Percentiles rank a stretch among this genome's conserved stretches.
phyloP scores from a whole-genome alignment of 179 eudicot species.

The Patellifolia procumbens region DNA sequence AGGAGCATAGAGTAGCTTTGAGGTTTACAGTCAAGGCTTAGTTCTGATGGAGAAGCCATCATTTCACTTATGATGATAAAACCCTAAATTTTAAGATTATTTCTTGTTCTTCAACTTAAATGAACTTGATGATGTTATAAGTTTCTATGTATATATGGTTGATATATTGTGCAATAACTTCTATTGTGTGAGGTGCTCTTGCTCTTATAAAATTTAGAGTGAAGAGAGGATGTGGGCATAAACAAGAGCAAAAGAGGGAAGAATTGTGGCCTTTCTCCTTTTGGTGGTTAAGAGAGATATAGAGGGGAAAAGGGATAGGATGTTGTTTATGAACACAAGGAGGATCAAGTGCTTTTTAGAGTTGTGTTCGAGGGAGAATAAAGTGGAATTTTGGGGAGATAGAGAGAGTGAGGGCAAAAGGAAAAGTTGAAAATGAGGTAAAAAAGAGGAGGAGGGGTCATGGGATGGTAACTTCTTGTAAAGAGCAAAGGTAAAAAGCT shows the following conservation, averaged over 20 bases:
- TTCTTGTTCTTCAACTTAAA: conserved; percentile 2
- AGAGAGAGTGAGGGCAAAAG: conserved; percentile 35
- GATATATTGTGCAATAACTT: conserved; percentile 28
- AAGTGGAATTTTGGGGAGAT: conserved; percentile 56
- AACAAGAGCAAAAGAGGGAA: conserved; percentile 25
- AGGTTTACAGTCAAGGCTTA: conserved; percentile 78
- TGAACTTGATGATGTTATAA: conserved; percentile 18
- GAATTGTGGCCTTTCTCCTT: conserved; percentile 26
- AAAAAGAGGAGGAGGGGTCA: conserved; percentile 24
- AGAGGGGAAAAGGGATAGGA: conserved; percentile 35
- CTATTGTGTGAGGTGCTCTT: conserved; percentile 29
- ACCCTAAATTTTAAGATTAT: background rate
- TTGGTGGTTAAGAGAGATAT: conserved; percentile 32
- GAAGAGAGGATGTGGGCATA: conserved; percentile 28
- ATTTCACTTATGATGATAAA: conserved; percentile 33
- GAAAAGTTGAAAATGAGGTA: conserved; percentile 28
- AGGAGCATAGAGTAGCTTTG: conserved; percentile 74
- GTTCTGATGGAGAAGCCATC: conserved; percentile 79
- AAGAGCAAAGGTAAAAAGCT: conserved; percentile 46
- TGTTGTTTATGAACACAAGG: conserved; percentile 74
- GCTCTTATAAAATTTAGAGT: conserved; percentile 36
- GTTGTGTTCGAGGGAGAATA: conserved; percentile 79
- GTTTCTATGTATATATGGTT: background rate
- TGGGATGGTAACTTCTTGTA: conserved; percentile 70
- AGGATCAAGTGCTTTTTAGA: conserved; percentile 71